A percentile compares a stretch with the other conserved stretches of the same genome.
These are phyloP conservation scores for Syncephalastrum monosporum DNA, from an alignment of 371 early-diverging fungal genomes.

Conservation along the genomic window DNA sequence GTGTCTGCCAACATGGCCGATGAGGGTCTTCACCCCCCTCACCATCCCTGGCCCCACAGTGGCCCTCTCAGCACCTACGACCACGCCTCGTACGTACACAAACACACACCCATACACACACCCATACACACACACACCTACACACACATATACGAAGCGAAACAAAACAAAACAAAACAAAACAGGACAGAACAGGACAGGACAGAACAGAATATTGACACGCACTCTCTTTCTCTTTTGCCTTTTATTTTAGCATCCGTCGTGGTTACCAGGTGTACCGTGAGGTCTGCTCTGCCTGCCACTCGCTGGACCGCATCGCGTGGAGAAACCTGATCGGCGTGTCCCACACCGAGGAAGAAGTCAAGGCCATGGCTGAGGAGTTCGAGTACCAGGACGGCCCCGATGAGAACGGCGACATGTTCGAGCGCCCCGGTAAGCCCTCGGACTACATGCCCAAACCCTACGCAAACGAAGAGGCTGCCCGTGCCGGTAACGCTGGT, in stretches of 20 bases:
- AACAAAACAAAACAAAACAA: background rate
- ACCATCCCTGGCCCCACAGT: slow-evolving; percentile 87
- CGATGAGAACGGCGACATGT: slow-evolving; percentile 92
- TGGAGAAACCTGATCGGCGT: slow-evolving; percentile 95
- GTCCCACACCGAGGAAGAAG: slow-evolving; percentile 90
- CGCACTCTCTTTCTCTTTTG: background rate
- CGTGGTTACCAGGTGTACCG: slow-evolving; percentile 98
- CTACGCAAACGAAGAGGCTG: slow-evolving; percentile 97
- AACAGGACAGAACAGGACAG: background rate
- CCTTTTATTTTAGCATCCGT: slow-evolving; percentile 66
- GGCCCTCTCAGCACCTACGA: slow-evolving; percentile 85
- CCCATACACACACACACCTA: too few relatives aligned
- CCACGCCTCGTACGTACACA: slow-evolving; percentile 79
- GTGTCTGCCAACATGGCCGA: slow-evolving; percentile 78
- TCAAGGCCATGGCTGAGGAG: slow-evolving; percentile 93
- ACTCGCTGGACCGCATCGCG: slow-evolving; percentile 90
- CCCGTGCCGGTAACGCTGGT: slow-evolving; percentile 95
- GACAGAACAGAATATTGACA: background rate
- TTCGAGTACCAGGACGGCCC: slow-evolving; percentile 93
- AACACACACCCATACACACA: too few relatives aligned
- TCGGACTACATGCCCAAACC: slow-evolving; percentile 92
- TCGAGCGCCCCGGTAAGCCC: slow-evolving; percentile 93
- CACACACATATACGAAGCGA: background rate
- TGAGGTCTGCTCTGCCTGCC: slow-evolving; percentile 97
- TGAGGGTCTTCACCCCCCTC: slow-evolving; percentile 91